Evolutionary conservation across 495 filamentous ascomycete genomes (phyloP).

Genomic region (Neurospora sp.): DNA sequence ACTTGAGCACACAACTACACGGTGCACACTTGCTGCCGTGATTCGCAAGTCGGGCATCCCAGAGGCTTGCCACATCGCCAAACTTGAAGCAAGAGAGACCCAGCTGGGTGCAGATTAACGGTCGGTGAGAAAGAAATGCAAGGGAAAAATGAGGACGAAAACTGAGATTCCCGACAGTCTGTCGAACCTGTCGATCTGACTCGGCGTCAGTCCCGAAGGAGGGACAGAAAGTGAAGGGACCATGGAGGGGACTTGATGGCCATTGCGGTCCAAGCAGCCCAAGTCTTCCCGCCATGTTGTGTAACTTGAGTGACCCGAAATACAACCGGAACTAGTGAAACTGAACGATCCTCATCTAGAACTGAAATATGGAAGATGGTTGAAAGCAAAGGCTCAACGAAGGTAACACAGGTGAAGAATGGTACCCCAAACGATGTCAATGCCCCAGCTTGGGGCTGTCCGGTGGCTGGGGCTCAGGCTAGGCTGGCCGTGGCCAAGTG

Average conservation of each 20-base stretch:
- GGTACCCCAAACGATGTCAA: background rate
- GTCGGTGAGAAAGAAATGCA: conserved; percentile 1
- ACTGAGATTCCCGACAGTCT: background rate
- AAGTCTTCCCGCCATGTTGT: background rate
- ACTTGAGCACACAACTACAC: background rate
- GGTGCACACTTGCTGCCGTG: background rate
- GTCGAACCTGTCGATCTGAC: background rate
- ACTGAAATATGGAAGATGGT: background rate
- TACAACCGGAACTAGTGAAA: background rate
- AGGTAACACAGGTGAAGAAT: background rate
- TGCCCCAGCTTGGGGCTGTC: background rate
- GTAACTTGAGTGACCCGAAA: background rate
- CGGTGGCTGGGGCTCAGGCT: background rate
- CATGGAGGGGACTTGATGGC: background rate
- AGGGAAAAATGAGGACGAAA: background rate
- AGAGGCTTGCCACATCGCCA: background rate
- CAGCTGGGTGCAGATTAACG: background rate
- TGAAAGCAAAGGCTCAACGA: background rate
- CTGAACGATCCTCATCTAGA: background rate
- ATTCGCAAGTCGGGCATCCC: background rate
- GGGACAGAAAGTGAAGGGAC: background rate
- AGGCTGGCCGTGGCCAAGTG: background rate
- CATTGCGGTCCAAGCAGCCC: background rate
- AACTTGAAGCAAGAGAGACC: background rate
- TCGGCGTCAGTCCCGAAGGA: background rate